Base-by-base conservation (phyloP, 495 filamentous ascomycete genomes). In the Chaetomium fimeti region DNA sequence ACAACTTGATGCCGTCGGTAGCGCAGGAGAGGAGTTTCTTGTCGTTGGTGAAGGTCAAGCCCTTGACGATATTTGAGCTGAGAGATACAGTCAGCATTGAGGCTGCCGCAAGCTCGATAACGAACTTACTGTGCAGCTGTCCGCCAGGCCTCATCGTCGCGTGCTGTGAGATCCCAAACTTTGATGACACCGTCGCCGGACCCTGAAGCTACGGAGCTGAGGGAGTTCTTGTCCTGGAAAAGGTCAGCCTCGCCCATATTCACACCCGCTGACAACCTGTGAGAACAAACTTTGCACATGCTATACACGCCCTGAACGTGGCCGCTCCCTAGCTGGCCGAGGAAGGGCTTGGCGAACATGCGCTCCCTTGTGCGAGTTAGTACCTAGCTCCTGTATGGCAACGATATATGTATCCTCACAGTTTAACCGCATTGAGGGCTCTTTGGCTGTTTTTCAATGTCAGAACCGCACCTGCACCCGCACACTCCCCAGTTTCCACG, bases 331-430 rank as follows among this genome's bases (percentile, higher is more conserved):
- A 98, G 84, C 69, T 96, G 90, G 0, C 81, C 89, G 48, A 98
- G 77, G 73, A 98, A 98, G 5, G 94, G 94, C 59, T 91, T 87
- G 24, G 94, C 93, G 72, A 98, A 97, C 86, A 98, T 92, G 66
- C 94, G 88, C 76, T 97, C 91, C 58, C 69, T 71, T 22, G 18
- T 49, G 0, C 25, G 2, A n/a, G 61, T 68, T 27, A 72, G 63
- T 15, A 16, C 15, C 42, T 7, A 22, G 24, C 27, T 43, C 16
- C 28, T 13, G 18, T 6, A 13, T n/a, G 5, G 22, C 1, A 22
- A n/a, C 13, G 18, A 49, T 5, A 13, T 36, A 36, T 15, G 25
- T 45, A 25, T 55, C 36, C 70, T 70, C 61, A 72, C 66, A 98
- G 75, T 70, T 98, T 98, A 55, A 90, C 90, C 9, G 93, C 92